These are phyloP conservation scores for Boletus pseudo-olivaceus DNA, from an alignment of 768 basidiomycete species.

Conservation along the genomic window DNA sequence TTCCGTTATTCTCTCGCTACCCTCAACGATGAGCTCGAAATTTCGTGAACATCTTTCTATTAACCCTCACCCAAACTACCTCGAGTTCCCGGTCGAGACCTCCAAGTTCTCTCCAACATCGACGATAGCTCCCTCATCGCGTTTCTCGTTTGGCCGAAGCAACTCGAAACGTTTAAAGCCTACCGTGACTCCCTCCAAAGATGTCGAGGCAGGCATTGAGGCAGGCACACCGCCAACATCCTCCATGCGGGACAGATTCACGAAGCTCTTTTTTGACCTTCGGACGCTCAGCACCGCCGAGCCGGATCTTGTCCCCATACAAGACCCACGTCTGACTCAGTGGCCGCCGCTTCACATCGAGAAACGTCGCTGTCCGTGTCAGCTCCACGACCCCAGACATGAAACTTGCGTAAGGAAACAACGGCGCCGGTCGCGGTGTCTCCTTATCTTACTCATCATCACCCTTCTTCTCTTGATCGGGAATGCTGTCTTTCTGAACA, in stretches of 20 bases:
- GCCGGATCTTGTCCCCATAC: constrained; percentile 25
- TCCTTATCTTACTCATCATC: constrained; percentile 35
- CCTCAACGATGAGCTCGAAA: constrained; percentile 24
- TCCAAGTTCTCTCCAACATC: constrained; percentile 48
- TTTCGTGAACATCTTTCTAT: constrained; percentile 33
- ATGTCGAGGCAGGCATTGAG: constrained; percentile 29
- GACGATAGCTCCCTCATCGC: constrained; percentile 29
- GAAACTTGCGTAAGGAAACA: constrained; percentile 22
- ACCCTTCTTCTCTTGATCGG: constrained; percentile 42
- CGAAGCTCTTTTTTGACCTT: constrained; percentile 36
- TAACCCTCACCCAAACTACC: constrained; percentile 5
- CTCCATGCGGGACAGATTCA: constrained; percentile 32
- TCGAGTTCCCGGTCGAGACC: constrained; percentile 22
- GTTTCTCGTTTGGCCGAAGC: constrained; percentile 23
- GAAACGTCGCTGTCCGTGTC: constrained; percentile 30
- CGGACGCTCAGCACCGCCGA: constrained; percentile 26
- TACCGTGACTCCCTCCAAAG: constrained; percentile 6
- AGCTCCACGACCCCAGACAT: constrained; percentile 17
- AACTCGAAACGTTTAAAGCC: constrained; percentile 11
- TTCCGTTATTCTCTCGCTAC: not conserved
- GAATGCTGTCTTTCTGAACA: constrained; percentile 37
- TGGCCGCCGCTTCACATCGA: constrained; percentile 42
- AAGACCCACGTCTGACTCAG: constrained; percentile 20
- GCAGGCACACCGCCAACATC: constrained; percentile 19
- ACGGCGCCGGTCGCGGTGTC: constrained; percentile 30